These are phyloP conservation scores for Dipteronia dyeriana DNA, from an alignment of 345 rosid species.

Conservation along the genomic window DNA sequence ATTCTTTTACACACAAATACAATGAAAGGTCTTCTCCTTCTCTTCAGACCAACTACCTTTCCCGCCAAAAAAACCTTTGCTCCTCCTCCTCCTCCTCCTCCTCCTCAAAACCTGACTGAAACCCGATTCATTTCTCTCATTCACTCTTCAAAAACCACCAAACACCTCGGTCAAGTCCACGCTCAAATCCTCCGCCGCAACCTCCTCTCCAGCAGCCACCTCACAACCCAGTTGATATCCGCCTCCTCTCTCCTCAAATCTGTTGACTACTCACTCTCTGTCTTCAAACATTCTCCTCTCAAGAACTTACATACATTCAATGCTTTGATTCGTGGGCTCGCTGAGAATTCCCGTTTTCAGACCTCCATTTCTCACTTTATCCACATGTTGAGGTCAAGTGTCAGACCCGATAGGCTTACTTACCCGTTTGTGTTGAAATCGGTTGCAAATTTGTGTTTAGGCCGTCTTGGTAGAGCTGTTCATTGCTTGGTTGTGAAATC, in stretches of 20 bases:
- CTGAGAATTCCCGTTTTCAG: slow-evolving; percentile 37
- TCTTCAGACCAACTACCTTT: slow-evolving; percentile 30
- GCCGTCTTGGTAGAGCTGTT: slow-evolving; percentile 39
- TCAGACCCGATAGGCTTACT: slow-evolving; percentile 52
- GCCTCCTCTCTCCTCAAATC: slow-evolving; percentile 45
- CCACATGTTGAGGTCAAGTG: slow-evolving; percentile 44
- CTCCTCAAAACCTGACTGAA: slow-evolving; percentile 28
- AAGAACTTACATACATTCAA: slow-evolving; percentile 54
- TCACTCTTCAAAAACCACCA: slow-evolving; percentile 40
- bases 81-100: background rate
- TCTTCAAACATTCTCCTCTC: slow-evolving; percentile 40
- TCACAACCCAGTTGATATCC: slow-evolving; percentile 52
- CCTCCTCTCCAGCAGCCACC: slow-evolving; percentile 41
- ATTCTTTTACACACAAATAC: background rate
- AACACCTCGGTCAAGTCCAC: slow-evolving; percentile 53
- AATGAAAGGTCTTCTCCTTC: slow-evolving; percentile 29
- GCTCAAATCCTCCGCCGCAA: slow-evolving; percentile 51
- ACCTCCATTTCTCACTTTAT: slow-evolving; percentile 45
- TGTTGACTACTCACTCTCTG: slow-evolving; percentile 39
- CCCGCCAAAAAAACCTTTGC: slow-evolving; percentile 40
- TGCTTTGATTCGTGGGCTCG: slow-evolving; percentile 56
- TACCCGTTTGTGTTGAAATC: slow-evolving; percentile 60
- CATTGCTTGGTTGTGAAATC: slow-evolving; percentile 44
- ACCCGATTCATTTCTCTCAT: slow-evolving; percentile 46
- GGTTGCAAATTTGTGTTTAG: slow-evolving; percentile 29